phyloP scores from a whole-genome alignment of 306 rosid species.

The Senna tora region DNA sequence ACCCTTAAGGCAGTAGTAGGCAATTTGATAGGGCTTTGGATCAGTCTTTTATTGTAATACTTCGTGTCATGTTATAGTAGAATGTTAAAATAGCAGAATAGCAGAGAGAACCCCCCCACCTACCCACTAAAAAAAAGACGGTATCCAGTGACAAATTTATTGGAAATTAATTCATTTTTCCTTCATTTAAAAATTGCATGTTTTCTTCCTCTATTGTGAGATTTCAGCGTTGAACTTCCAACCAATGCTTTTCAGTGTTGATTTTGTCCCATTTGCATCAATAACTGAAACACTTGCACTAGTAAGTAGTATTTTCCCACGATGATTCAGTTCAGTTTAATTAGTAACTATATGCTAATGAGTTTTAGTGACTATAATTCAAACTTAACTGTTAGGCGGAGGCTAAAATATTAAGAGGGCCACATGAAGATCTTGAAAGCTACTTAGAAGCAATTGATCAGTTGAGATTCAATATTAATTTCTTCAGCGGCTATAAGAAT shows the following conservation, averaged over 20 bases:
- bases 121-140: background rate
- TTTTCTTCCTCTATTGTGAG: background rate
- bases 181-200: background rate
- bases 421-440: conserved; percentile 96
- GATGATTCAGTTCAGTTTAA: conserved; percentile 18
- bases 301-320: background rate
- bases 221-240: conserved; percentile 17
- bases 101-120: too few species aligned
- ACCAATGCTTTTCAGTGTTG: background rate
- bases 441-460: conserved; percentile 87
- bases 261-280: conserved; percentile 19
- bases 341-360: background rate
- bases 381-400: conserved; percentile 69
- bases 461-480: conserved; percentile 58
- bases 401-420: conserved; percentile 93
- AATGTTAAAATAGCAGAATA: background rate
- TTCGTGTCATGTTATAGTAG: conserved; percentile 2
- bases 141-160: conserved; percentile 8
- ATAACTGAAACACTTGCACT: conserved; percentile 7
- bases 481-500: conserved; percentile 67
- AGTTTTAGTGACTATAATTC: conserved; percentile 16
- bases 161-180: background rate
- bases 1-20: too few species aligned
- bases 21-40: conserved; percentile 17
- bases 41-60: background rate